Base-by-base conservation (phyloP, 768 basidiomycete genomes). In the Naematelia aurantialba region DNA sequence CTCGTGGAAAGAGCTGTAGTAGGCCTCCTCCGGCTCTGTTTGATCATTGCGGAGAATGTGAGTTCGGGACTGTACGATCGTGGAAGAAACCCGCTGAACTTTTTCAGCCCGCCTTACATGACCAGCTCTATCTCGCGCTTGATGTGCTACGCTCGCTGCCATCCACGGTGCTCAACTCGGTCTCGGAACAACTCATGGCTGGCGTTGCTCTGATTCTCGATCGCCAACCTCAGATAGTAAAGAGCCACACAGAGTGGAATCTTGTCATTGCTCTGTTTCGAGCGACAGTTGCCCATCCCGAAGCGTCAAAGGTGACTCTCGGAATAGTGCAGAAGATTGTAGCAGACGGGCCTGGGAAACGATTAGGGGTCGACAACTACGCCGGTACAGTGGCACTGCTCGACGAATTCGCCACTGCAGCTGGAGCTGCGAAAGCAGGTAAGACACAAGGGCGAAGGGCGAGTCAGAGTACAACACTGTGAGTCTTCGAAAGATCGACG, bases 161-260 rank as follows among this genome's bases (percentile, higher is more conserved):
- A 1, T 79, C 85, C 1, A 70, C 79, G 1, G 84, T 93, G n/a
- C 83, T 89, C 19, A 87, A 82, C 63, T 85, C 89, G 0, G 89
- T 96, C 5, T 89, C 90, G 8, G 92, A 97, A 74, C 93, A 97
- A 75, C 82, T 96, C n/a, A 79, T 79, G 50, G 84, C 88, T 5
- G 96, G 96, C 0, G 81, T 97, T 5, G 82, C 84, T 24, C 76
- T 86, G 54, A 84, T 99, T 42, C 79, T 94, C n/a, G 84, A 88
- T 69, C 85, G 87, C 48, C 85, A 93, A 65, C 81, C 82, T 47
- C 80, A 84, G 5, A 84, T 90, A 24, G 85, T 92, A 63, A 91
- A 87, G 56, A 92, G 91, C 0, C 87, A 88, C 65, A 97, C 94
- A 0, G 94, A 98, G 74, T 99, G 94, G 94, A 91, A 89, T 61